These are phyloP conservation scores for Tolypocladium endophyticum DNA, from an alignment of 2,329 filamentous ascomycete genomes.

Conservation along the genomic window DNA sequence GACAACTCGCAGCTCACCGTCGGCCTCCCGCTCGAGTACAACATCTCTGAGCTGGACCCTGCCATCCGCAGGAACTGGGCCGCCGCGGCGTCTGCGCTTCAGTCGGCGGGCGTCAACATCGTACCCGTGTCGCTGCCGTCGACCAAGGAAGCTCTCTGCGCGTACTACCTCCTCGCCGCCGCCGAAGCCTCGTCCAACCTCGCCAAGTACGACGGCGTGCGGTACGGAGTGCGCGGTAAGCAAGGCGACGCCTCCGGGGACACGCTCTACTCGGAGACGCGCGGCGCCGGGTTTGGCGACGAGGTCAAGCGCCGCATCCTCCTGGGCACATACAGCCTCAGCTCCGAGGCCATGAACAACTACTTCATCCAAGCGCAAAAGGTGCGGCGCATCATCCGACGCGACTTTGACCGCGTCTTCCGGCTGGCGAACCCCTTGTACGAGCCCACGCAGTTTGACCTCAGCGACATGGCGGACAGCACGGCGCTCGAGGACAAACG, in stretches of 20 bases:
- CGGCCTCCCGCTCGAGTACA: conserved; percentile 67
- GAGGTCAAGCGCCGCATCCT: conserved; percentile 84
- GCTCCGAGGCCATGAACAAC: conserved; percentile 84
- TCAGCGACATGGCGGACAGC: conserved; percentile 47
- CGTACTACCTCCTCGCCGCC: conserved; percentile 92
- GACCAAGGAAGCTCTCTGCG: conserved; percentile 75
- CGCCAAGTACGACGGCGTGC: conserved; percentile 93
- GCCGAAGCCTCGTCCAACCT: conserved; percentile 94
- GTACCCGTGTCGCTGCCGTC: conserved; percentile 71
- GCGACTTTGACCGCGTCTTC: conserved; percentile 80
- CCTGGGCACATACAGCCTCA: conserved; percentile 81
- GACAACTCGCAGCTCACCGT: conserved; percentile 30
- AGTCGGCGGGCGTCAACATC: conserved; percentile 56
- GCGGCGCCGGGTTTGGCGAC: conserved; percentile 64
- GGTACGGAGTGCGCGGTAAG: conserved; percentile 59
- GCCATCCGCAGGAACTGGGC: conserved; percentile 62
- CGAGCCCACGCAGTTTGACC: conserved; percentile 40
- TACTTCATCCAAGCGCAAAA: conserved; percentile 94
- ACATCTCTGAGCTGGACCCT: conserved; percentile 68
- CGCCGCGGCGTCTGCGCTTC: conserved; percentile 46
- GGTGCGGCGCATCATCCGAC: conserved; percentile 70
- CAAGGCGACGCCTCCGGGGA: conserved; percentile 44
- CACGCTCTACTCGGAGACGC: conserved; percentile 66
- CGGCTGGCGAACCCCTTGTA: conserved; percentile 56
- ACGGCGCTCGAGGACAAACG: conserved; percentile 43